Base-by-base conservation (phyloP, 371 early-diverging fungal genomes). In the Mucor plumbeus region DNA sequence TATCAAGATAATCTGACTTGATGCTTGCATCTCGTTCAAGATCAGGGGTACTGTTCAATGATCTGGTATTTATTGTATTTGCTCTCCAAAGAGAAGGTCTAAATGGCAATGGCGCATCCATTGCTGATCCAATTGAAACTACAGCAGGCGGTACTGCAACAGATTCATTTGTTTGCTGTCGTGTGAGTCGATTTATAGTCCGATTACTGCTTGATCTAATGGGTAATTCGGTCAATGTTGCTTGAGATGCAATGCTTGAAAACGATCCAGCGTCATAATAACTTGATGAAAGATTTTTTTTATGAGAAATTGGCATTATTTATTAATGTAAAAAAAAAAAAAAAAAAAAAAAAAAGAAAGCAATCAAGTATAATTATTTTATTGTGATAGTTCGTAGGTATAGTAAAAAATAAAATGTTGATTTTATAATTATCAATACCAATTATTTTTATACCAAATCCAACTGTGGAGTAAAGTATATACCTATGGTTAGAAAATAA, bases 201-300 rank as follows among this genome's bases (percentile, higher is more conserved):
- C 38, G 36, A 7, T 63, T 53, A 19, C 15, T 65, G 26, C 13
- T 50, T 19, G 50, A 50, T 13, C 50, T 21, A 3, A 11, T 11
- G 1, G 50, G 50, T 11, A 50, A 4, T 26, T 77, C 78, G 13
- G 78, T 78, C 47, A 74, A 53, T 19, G 79, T 75, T 15, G 65
- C 63, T 56, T 76, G 76, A 17, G 76, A 75, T 41, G 70, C 74
- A 7, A 75, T 38, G 56, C 74, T 74, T 11, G 69, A 65, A 39
- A 65, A 61, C 8, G 78, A 65, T 36, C 61, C 61, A 8, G 57
- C 43, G 36, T 69, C 70, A 21, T 69, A 64, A 50, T 48, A 60
- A 33, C 41, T 63, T 39, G 64, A 69, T 26, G 44, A 64, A 8
- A 58, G 47, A 7, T 57, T 64, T 15, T 58, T 57, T 35, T 64